These are phyloP conservation scores for Bryoerythrophyllum caledonicum DNA, from an alignment of 225 moss, liverwort and hornwort species.

Conservation along the genomic window DNA sequence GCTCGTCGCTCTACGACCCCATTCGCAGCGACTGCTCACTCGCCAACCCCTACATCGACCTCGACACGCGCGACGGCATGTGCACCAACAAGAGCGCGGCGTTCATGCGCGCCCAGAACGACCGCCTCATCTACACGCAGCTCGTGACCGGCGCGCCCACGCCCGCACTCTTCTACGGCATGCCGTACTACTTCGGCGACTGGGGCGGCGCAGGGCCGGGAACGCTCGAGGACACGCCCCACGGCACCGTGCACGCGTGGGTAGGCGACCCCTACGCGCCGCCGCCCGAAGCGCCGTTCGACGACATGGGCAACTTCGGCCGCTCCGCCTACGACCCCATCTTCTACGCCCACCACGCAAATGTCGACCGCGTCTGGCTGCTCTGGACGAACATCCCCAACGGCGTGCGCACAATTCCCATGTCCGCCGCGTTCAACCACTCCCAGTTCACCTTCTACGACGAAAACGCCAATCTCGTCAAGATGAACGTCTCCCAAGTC, in stretches of 20 bases:
- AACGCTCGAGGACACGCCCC: constrained; percentile 34
- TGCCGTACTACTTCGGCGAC: constrained; percentile 30
- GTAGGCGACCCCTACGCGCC: constrained; percentile 16
- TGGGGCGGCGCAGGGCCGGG: constrained; percentile 24
- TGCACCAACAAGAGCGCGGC: constrained; percentile 23
- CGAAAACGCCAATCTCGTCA: constrained; percentile 41
- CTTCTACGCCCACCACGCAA: constrained; percentile 23
- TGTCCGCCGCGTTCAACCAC: constrained; percentile 30
- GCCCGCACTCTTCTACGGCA: constrained; percentile 17
- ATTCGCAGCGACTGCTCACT: constrained; percentile 44
- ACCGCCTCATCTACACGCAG: constrained; percentile 28
- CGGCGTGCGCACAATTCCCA: constrained; percentile 3
- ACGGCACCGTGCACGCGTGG: constrained; percentile 34
- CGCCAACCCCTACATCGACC: constrained; percentile 19
- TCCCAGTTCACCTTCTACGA: constrained; percentile 49
- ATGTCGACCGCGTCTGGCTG: constrained; percentile 26
- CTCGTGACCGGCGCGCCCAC: constrained; percentile 23
- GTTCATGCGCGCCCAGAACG: constrained; percentile 12
- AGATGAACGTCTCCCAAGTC: constrained; percentile 29
- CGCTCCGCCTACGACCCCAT: constrained; percentile 23
- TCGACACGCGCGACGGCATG: constrained; percentile 17
- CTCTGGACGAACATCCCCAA: constrained; percentile 16
- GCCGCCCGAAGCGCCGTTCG: rapidly evolving
- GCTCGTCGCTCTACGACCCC: constrained; percentile 33
- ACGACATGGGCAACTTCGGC: constrained; percentile 40